Evolutionary conservation across 306 rosid genomes (phyloP).

Genomic region (Gillenia trifoliata): DNA sequence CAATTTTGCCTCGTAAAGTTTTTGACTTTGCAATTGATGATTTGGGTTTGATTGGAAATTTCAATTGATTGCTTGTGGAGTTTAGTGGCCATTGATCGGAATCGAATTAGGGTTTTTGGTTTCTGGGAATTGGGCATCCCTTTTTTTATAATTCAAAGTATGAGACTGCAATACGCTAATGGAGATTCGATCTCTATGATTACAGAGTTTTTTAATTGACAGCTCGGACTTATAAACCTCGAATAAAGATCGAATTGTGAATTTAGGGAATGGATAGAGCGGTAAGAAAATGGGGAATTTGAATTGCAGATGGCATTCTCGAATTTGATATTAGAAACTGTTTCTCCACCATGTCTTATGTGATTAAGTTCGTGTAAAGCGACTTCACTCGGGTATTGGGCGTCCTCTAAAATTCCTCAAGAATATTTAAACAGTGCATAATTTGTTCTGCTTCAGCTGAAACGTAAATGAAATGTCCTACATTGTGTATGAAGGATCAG

Average conservation of each 20-base stretch:
- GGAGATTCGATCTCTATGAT: not conserved
- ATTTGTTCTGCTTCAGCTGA: not conserved
- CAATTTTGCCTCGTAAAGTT: not conserved
- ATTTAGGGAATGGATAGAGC: not conserved
- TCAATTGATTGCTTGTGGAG: not conserved
- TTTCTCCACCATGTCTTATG: not conserved
- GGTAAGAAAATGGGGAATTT: not conserved
- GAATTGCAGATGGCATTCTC: not conserved
- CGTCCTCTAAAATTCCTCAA: not conserved
- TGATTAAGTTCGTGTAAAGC: not conserved
- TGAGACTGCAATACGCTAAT: not conserved
- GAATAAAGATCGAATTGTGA: not conserved
- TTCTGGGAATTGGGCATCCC: not conserved
- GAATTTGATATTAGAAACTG: not conserved
- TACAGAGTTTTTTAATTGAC: not conserved
- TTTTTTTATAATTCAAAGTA: not conserved
- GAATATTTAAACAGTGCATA: not conserved
- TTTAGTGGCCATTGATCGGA: not conserved
- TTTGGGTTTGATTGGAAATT: not conserved
- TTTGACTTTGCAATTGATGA: not conserved
- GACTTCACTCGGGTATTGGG: not conserved
- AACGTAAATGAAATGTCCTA: not conserved
- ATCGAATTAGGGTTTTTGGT: constrained; percentile 6
- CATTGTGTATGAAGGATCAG: not conserved
- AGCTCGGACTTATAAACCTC: not conserved